A percentile compares a stretch with the other conserved stretches of the same genome.
Conservation (phyloP, 2,329 filamentous ascomycete species). For the Fusarium verticillioides region DNA sequence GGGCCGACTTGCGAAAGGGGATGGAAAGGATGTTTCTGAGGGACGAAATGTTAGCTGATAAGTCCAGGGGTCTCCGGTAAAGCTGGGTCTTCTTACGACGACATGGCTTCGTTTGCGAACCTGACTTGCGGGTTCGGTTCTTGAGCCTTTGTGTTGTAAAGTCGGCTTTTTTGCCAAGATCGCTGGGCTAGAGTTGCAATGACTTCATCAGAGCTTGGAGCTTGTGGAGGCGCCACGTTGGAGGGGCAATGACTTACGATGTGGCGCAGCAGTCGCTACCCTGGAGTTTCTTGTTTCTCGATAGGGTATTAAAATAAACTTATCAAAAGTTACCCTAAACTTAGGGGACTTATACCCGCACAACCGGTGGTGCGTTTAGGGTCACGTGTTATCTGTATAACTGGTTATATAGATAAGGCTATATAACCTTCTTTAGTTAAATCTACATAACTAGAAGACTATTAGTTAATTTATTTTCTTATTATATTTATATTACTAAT, state of each 20-base stretch:
- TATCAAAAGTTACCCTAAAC: too few relatives aligned
- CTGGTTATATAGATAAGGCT: too few relatives aligned
- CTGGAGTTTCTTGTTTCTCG: neutral
- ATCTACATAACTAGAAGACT: too few relatives aligned
- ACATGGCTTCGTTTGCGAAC: slow-evolving; percentile 37
- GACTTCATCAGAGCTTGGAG: slow-evolving; percentile 38
- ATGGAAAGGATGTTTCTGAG: slow-evolving; percentile 75
- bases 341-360: neutral
- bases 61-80: fast-evolving
- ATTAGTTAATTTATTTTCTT: too few relatives aligned
- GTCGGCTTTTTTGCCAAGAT: slow-evolving; percentile 9
- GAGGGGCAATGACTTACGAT: slow-evolving; percentile 40
- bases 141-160: neutral
- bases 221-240: slow-evolving; percentile 30
- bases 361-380: too few relatives aligned
- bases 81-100: slow-evolving; percentile 38
- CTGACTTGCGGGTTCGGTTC: slow-evolving; percentile 4
- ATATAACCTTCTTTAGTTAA: too few relatives aligned
- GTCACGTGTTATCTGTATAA: too few relatives aligned
- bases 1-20: slow-evolving; percentile 87
- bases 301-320: too few relatives aligned
- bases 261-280: slow-evolving; percentile 25
- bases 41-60: slow-evolving; percentile 19
- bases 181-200: slow-evolving; percentile 27
- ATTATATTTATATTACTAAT: too few relatives aligned